Conservation (phyloP, 192 early-diverging fungal species). For the Coemansia reversa region DNA sequence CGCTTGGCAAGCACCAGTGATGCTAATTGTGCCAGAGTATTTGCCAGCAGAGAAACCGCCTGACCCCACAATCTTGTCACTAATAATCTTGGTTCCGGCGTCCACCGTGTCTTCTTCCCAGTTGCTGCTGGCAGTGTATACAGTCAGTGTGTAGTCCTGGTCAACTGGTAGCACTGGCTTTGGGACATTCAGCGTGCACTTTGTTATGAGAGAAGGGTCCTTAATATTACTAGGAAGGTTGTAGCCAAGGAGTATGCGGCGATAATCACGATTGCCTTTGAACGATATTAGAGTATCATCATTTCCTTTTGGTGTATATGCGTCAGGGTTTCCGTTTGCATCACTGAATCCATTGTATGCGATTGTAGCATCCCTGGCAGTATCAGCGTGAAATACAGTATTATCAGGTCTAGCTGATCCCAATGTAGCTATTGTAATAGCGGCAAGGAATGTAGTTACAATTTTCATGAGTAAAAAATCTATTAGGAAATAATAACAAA, state of each 20-base stretch:
- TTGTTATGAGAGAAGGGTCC: constrained; percentile 13
- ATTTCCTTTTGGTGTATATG: constrained; percentile 23
- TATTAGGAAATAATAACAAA: no score
- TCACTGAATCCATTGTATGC: constrained; percentile 17
- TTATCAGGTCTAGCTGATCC: not conserved
- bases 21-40: constrained; percentile 18
- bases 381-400: constrained; percentile 3
- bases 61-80: not conserved
- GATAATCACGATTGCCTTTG: constrained; percentile 12
- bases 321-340: constrained; percentile 12
- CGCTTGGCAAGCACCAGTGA: constrained; percentile 24
- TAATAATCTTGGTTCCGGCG: constrained; percentile 8
- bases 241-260: constrained; percentile 41
- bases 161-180: constrained; percentile 8
- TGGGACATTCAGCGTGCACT: constrained; percentile 33
- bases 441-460: not conserved
- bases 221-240: constrained; percentile 14
- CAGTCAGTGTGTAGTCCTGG: constrained; percentile 24
- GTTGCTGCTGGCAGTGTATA: constrained; percentile 23
- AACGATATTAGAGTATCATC: constrained; percentile 15
- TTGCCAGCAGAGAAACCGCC: constrained; percentile 1
- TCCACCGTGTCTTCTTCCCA: constrained; percentile 38
- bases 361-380: constrained; percentile 31
- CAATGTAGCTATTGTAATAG: not conserved
- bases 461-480: no score